Base-by-base conservation (phyloP, 208 protist genomes). In the Vickermania spadyakhi region DNA sequence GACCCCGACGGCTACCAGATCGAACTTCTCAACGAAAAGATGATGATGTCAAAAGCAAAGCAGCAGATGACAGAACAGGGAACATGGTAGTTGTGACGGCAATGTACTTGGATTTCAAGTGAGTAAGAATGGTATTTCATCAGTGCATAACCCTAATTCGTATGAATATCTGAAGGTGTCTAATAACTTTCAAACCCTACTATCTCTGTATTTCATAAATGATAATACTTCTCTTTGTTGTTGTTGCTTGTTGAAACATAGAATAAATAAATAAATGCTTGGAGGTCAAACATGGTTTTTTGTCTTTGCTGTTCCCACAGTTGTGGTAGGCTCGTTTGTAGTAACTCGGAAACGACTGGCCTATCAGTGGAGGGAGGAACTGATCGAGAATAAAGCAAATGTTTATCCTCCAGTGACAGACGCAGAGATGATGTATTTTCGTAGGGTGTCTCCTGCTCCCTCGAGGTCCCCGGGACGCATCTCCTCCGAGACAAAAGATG, bases 1-100 rank as follows among this genome's bases (percentile, higher is more conserved):
- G 88, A 91, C 62, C 88, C 88, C 14, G 84, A 94, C 56, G 81
- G 79, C 52, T 92, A 94, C 67, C 79, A 86, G 59, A 77, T 94
- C 63, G 88, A 94, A 68, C 60, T 92, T 3, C 72, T 94, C 31
- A 73, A 94, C 68, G 75, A 81, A 29, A 77, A 88, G 52, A 74
- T 57, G 65, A 90, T 91, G 84, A 72, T 89, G 30, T 55, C 71
- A 11, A 81, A 80, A 54, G 64, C 86, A 1, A 56, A 70, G 60
- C 18, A 29, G 22, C 70, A 79, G 42, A 89, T 89, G 81, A 82
- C 79, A 66, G 81, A 89, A 45, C 86, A 93, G 61, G 80, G 78
- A 1, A 68, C 54, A 13, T 27, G 1, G 42, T 14, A 60, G 36
- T 45, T 45, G 18, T 18, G 36, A 45, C 36, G 36, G 18, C 36